phyloP scores from a whole-genome alignment of 192 early-diverging fungal species.

The Podochytrium sp. region DNA sequence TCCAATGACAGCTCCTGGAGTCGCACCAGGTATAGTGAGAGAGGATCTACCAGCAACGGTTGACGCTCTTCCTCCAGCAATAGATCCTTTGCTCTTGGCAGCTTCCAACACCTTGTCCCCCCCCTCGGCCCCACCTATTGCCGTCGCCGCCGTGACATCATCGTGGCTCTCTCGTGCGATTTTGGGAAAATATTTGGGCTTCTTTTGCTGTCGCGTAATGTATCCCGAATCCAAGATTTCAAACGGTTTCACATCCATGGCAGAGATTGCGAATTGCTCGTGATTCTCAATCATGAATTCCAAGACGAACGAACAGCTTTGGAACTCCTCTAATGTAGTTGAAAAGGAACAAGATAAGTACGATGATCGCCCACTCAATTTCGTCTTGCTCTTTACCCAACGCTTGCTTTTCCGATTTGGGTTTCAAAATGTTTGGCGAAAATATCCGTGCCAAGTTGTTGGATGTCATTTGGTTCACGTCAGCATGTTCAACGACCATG shows the following conservation, averaged over 20 bases:
- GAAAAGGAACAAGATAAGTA: background rate
- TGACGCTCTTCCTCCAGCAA: no score
- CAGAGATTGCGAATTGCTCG: slow-evolving; percentile 41
- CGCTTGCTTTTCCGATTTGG: slow-evolving; percentile 42
- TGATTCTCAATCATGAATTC: slow-evolving; percentile 50
- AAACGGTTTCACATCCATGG: slow-evolving; percentile 33
- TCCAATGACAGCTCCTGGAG: no score
- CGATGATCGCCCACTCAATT: background rate
- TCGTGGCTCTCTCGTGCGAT: no score
- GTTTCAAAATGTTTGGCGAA: slow-evolving; percentile 49
- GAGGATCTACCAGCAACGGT: background rate
- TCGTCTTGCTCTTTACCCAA: slow-evolving; percentile 16
- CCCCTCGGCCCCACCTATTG: background rate
- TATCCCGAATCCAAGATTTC: slow-evolving; percentile 46
- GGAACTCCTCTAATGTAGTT: slow-evolving; percentile 48
- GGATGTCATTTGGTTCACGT: slow-evolving; percentile 51
- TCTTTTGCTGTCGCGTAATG: slow-evolving; percentile 2
- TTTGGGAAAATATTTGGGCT: no score
- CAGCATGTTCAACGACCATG: slow-evolving; percentile 28
- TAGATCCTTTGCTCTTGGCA: no score
- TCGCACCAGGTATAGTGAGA: no score
- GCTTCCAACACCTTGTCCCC: background rate
- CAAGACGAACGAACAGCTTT: slow-evolving; percentile 47
- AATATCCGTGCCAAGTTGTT: slow-evolving; percentile 52
- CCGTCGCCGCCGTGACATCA: no score